Evolutionary conservation across 2,329 filamentous ascomycete genomes (phyloP).

Genomic region (Fusarium concolor): DNA sequence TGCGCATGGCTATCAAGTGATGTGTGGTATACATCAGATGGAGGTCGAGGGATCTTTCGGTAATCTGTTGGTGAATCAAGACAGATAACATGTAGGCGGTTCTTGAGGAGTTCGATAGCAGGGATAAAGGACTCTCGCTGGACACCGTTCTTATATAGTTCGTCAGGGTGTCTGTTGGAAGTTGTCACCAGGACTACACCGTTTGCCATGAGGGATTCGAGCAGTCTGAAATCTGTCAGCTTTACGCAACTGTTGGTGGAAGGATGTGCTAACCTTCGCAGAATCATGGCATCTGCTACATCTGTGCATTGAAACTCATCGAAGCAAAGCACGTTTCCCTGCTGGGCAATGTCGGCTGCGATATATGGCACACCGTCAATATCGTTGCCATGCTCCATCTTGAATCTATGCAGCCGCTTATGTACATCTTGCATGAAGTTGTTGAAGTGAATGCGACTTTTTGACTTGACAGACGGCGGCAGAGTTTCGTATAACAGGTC

Average conservation of each 20-base stretch:
- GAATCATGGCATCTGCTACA: constrained; percentile 98
- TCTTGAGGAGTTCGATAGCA: constrained; percentile 91
- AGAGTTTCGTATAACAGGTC: constrained; percentile 96
- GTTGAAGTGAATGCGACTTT: constrained; percentile 97
- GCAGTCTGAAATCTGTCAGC: constrained; percentile 63
- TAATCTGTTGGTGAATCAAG: constrained; percentile 97
- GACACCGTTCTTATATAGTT: constrained; percentile 98
- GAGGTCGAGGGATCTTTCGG: constrained; percentile 92
- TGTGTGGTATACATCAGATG: constrained; percentile 93
- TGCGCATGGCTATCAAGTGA: constrained; percentile 82
- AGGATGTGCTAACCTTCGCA: constrained; percentile 69
- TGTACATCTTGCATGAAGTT: constrained; percentile 99
- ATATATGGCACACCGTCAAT: constrained; percentile 92
- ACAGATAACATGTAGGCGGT: constrained; percentile 87
- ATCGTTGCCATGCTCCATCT: constrained; percentile 88
- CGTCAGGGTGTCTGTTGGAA: constrained; percentile 94
- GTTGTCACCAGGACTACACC: constrained; percentile 97
- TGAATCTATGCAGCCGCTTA: constrained; percentile 87
- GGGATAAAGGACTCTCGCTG: constrained; percentile 96
- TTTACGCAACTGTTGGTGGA: not conserved
- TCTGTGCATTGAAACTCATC: constrained; percentile 99
- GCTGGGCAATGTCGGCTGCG: constrained; percentile 91
- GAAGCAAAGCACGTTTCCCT: constrained; percentile 90
- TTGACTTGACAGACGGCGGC: constrained; percentile 80
- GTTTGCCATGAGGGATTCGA: constrained; percentile 93